Evolutionary conservation across 2,329 filamentous ascomycete species (phyloP).

Genomic region (Alternaria rosae): DNA sequence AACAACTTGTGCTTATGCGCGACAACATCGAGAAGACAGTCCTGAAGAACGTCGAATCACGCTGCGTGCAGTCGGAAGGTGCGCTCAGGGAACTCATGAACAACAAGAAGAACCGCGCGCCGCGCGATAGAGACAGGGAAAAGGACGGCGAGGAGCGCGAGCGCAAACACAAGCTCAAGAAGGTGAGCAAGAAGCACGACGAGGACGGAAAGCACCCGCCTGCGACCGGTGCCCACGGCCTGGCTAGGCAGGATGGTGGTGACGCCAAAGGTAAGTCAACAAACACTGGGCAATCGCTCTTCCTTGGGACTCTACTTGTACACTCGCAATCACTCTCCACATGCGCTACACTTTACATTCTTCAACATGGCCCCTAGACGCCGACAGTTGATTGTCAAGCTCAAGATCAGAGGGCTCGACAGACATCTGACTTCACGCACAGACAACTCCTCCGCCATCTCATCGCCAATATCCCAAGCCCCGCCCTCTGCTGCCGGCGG

Average conservation of each 20-base stretch:
- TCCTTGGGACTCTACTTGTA: not conserved
- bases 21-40: conserved; percentile 68
- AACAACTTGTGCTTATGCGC: conserved; percentile 69
- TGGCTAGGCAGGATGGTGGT: conserved; percentile 70
- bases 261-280: conserved; percentile 60
- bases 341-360: not conserved
- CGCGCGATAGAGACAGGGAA: conserved; percentile 61
- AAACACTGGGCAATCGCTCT: not conserved
- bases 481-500: conserved; percentile 58
- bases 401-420: not conserved
- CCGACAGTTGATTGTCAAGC: not conserved
- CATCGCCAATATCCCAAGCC: conserved; percentile 53
- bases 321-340: not conserved
- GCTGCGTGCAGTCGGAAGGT: conserved; percentile 72
- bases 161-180: conserved; percentile 53
- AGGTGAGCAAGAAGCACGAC: conserved; percentile 82
- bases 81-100: conserved; percentile 75
- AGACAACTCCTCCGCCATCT: conserved; percentile 51
- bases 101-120: conserved; percentile 67
- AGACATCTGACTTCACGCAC: conserved; percentile 14
- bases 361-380: not conserved
- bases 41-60: conserved; percentile 53
- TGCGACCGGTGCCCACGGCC: conserved; percentile 68
- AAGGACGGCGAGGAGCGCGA: conserved; percentile 56
- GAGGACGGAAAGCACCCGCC: conserved; percentile 68